Evolutionary conservation across 2,329 filamentous ascomycete genomes (phyloP).

Genomic region (Ophiostoma australiae): DNA sequence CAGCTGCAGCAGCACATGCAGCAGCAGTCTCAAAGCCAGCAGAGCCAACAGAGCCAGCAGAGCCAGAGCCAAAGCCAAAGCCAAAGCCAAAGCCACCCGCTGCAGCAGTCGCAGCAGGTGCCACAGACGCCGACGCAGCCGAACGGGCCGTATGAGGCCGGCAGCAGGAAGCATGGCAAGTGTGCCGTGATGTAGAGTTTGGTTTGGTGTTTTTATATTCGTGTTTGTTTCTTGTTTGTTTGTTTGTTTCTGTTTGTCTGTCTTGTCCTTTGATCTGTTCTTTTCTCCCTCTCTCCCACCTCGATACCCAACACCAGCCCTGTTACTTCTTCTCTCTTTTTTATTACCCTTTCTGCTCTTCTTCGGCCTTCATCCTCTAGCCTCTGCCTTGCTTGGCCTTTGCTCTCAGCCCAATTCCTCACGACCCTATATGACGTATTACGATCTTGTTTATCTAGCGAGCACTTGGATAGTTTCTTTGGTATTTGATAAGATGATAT

Average conservation of each 20-base stretch:
- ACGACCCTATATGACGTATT: neutral
- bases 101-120: neutral
- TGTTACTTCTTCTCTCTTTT: no score
- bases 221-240: neutral
- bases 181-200: slow-evolving; percentile 26
- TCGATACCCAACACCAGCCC: neutral
- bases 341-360: neutral
- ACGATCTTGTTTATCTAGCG: no score
- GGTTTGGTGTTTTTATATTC: neutral
- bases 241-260: neutral
- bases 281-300: neutral
- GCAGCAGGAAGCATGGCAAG: slow-evolving; percentile 13
- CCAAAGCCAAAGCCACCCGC: slow-evolving; percentile 18
- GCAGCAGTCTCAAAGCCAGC: slow-evolving; percentile 18
- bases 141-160: neutral
- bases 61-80: slow-evolving; percentile 16
- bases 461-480: neutral
- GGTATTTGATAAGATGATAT: no score
- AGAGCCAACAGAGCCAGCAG: slow-evolving; percentile 15
- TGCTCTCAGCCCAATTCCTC: no score
- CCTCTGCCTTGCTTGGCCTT: no score
- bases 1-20: slow-evolving; percentile 26
- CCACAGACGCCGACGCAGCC: slow-evolving; percentile 16
- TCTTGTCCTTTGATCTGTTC: neutral
- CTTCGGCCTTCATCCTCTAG: neutral